phyloP scores from a whole-genome alignment of 352 stramenopile genomes.

The Phytophthora constricta region DNA sequence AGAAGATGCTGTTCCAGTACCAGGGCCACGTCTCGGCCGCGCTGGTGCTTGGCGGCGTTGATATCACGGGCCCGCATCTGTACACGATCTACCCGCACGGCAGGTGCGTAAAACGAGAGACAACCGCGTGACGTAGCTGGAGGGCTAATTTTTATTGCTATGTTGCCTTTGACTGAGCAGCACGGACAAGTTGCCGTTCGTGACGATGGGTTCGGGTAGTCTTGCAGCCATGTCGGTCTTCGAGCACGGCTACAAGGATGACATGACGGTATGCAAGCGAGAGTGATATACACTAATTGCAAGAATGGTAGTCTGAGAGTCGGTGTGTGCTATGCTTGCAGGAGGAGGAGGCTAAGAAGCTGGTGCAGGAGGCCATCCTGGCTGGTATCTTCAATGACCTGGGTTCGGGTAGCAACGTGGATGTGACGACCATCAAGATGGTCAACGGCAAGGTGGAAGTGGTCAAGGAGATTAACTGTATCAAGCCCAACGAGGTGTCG shows the following conservation, averaged over 20 bases:
- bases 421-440: constrained; percentile 96
- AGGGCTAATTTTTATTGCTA: neutral
- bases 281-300: neutral
- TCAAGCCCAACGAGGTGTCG: constrained; percentile 93
- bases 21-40: constrained; percentile 97
- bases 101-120: constrained; percentile 40
- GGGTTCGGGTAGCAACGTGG: constrained; percentile 96
- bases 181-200: constrained; percentile 97
- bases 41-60: constrained; percentile 97
- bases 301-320: constrained; percentile 2
- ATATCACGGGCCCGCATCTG: constrained; percentile 95
- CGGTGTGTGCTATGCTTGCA: constrained; percentile 16
- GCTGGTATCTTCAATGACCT: constrained; percentile 99
- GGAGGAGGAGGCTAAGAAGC: constrained; percentile 95
- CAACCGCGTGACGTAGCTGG: neutral
- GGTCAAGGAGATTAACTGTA: constrained; percentile 92
- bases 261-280: constrained; percentile 78
- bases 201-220: constrained; percentile 98
- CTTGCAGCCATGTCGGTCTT: constrained; percentile 99
- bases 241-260: constrained; percentile 94
- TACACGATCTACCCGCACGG: constrained; percentile 99
- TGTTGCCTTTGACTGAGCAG: constrained; percentile 30
- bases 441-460: constrained; percentile 85
- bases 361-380: constrained; percentile 97
- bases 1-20: constrained; percentile 97